Conservation (phyloP, 2,329 filamentous ascomycete species). For the Fusarium tanahbumbuense region DNA sequence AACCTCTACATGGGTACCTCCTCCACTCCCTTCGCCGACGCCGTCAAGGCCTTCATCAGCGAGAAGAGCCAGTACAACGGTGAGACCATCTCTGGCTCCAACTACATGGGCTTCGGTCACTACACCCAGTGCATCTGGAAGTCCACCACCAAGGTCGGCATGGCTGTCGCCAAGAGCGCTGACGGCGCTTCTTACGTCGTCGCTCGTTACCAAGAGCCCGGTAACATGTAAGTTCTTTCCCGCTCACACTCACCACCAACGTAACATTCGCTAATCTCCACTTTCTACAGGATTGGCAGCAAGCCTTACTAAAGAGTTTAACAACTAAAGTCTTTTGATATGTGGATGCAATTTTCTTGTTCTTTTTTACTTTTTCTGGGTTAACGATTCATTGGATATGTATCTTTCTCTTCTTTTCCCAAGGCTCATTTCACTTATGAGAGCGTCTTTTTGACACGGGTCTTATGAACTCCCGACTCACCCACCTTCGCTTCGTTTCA, state of each 20-base stretch:
- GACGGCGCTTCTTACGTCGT: constrained; percentile 40
- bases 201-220: constrained; percentile 41
- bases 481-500: constrained; percentile 26
- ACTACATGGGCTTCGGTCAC: constrained; percentile 43
- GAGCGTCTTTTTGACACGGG: constrained; percentile 21
- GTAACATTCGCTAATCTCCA: constrained; percentile 18
- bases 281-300: constrained; percentile 33
- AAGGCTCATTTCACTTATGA: constrained; percentile 17
- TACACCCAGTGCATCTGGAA: constrained; percentile 46
- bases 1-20: constrained; percentile 42
- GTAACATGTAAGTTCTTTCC: constrained; percentile 43
- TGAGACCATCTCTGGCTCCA: constrained; percentile 31
- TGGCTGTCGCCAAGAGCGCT: constrained; percentile 32
- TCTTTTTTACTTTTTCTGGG: constrained; percentile 3
- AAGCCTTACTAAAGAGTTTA: constrained; percentile 35
- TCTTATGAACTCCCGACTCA: constrained; percentile 19
- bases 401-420: constrained; percentile 19
- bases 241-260: background rate
- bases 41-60: constrained; percentile 37
- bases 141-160: constrained; percentile 44
- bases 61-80: constrained; percentile 44
- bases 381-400: constrained; percentile 30
- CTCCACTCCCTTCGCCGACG: constrained; percentile 30
- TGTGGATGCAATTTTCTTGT: constrained; percentile 4
- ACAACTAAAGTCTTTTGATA: background rate